phyloP scores from a whole-genome alignment of 208 protist species.

The Trichomonas tenax region DNA sequence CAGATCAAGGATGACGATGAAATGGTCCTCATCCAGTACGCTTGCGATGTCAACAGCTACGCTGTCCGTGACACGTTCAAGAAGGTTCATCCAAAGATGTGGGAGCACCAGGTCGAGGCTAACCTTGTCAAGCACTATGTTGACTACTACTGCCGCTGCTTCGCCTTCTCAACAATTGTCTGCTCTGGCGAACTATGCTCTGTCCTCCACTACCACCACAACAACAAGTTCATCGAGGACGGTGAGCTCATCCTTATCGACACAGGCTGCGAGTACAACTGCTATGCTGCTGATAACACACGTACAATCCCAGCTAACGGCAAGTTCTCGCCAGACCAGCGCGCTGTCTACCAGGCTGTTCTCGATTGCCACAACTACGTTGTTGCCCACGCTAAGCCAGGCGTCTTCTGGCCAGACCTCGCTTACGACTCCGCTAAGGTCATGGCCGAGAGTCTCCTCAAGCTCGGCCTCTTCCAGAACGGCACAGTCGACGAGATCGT shows the following conservation, averaged over 20 bases:
- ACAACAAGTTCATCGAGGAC: conserved; percentile 29
- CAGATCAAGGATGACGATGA: conserved; percentile 24
- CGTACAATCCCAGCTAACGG: conserved; percentile 43
- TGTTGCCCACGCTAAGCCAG: conserved; percentile 32
- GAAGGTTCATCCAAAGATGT: background rate
- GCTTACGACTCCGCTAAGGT: conserved; percentile 23
- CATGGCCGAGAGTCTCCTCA: background rate
- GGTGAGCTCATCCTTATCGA: conserved; percentile 49
- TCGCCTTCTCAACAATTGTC: conserved; percentile 43
- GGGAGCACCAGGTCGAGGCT: conserved; percentile 16
- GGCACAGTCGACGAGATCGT: conserved; percentile 30
- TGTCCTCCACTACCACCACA: conserved; percentile 45
- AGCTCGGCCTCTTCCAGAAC: conserved; percentile 20
- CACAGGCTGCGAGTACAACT: conserved; percentile 40
- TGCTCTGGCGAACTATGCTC: conserved; percentile 33
- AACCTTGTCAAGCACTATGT: background rate
- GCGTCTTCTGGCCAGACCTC: conserved; percentile 32
- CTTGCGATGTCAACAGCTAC: conserved; percentile 14
- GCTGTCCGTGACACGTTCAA: background rate
- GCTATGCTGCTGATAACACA: conserved; percentile 50
- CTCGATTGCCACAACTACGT: conserved; percentile 34
- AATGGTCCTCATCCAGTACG: conserved; percentile 7
- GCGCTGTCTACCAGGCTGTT: conserved; percentile 42
- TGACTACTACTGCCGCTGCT: background rate
- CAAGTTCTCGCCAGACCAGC: conserved; percentile 40